A percentile compares a stretch with the other conserved stretches of the same genome.
These are phyloP conservation scores for Cyberlindnera saturnus DNA, from an alignment of 805 yeast genomes.

Conservation along the genomic window DNA sequence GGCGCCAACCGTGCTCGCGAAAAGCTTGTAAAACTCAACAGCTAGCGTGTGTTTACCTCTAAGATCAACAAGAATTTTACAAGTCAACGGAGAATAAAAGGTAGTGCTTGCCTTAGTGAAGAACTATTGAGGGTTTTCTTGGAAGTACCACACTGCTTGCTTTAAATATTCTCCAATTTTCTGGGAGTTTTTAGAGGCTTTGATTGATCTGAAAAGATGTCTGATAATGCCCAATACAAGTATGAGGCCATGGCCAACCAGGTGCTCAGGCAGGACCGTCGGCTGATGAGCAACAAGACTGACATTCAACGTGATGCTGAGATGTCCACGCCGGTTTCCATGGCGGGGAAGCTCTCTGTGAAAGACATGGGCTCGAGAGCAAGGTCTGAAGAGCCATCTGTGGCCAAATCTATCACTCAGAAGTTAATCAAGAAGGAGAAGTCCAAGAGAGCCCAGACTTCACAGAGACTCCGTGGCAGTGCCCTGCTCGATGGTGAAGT, in stretches of 20 bases:
- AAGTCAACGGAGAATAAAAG: no score
- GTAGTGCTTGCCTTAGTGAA: no score
- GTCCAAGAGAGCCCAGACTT: constrained; percentile 4
- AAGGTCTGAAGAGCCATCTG: constrained; percentile 6
- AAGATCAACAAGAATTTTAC: no score
- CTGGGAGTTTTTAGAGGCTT: not conserved
- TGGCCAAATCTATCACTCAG: constrained; percentile 16
- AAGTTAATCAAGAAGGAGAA: constrained; percentile 15
- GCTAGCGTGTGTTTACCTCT: no score
- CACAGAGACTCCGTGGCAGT: constrained; percentile 5
- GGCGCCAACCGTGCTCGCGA: no score
- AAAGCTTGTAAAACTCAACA: no score
- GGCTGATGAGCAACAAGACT: constrained; percentile 38
- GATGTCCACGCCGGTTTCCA: constrained; percentile 61
- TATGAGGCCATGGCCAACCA: constrained; percentile 75
- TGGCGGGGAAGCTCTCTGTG: constrained; percentile 61
- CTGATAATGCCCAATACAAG: constrained; percentile 34
- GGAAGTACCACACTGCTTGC: not conserved
- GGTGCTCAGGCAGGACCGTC: constrained; percentile 55
- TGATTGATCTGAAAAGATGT: constrained; percentile 5
- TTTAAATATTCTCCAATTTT: not conserved
- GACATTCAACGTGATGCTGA: constrained; percentile 40
- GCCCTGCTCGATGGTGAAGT: constrained; percentile 30
- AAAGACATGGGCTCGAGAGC: constrained; percentile 60
- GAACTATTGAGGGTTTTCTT: no score